phyloP scores from a whole-genome alignment of 2,329 filamentous ascomycete species.

The Ceratocystis ficicola region DNA sequence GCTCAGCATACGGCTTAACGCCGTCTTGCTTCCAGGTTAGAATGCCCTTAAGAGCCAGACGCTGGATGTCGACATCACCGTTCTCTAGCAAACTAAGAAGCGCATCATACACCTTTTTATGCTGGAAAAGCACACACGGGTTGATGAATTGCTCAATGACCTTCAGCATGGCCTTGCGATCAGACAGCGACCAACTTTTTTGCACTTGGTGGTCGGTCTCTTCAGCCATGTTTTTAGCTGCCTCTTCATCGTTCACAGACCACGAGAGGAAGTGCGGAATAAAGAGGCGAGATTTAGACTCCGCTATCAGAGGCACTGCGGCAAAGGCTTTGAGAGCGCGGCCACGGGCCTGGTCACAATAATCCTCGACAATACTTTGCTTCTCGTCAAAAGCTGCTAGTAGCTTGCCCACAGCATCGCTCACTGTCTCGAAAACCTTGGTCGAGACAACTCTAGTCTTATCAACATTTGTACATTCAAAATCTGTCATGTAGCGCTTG shows the following conservation, averaged over 20 bases:
- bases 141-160: slow-evolving; percentile 81
- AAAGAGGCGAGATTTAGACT: slow-evolving; percentile 72
- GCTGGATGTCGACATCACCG: slow-evolving; percentile 83
- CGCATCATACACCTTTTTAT: slow-evolving; percentile 61
- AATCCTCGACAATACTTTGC: slow-evolving; percentile 43
- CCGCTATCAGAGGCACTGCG: slow-evolving; percentile 61
- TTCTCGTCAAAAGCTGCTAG: slow-evolving; percentile 50
- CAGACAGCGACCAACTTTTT: slow-evolving; percentile 56
- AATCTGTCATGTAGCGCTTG: slow-evolving; percentile 50
- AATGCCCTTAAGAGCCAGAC: slow-evolving; percentile 68
- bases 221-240: slow-evolving; percentile 28
- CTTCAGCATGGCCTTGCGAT: slow-evolving; percentile 70
- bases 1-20: slow-evolving; percentile 69
- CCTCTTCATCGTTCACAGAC: slow-evolving; percentile 45
- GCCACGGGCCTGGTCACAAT: slow-evolving; percentile 49
- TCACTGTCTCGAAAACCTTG: slow-evolving; percentile 41
- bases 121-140: slow-evolving; percentile 68
- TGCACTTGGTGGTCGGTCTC: slow-evolving; percentile 32
- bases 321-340: slow-evolving; percentile 71
- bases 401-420: slow-evolving; percentile 46
- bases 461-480: slow-evolving; percentile 68
- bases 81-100: slow-evolving; percentile 68
- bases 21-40: slow-evolving; percentile 77
- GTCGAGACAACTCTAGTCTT: slow-evolving; percentile 43
- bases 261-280: slow-evolving; percentile 79